phyloP scores from a whole-genome alignment of 345 rosid species.

The Gossypium stocksii region DNA sequence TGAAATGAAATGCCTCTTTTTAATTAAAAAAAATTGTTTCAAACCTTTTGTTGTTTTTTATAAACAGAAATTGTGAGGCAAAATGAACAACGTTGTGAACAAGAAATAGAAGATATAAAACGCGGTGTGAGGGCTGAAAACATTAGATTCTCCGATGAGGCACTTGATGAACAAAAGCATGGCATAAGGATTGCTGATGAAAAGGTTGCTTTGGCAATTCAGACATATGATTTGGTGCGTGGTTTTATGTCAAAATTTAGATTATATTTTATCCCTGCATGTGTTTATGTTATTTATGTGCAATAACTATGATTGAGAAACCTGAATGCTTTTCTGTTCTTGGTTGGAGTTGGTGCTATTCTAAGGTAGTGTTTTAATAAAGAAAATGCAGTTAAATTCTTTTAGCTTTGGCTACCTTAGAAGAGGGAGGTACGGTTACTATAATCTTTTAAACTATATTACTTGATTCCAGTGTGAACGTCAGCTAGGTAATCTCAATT shows the following conservation, averaged over 20 bases:
- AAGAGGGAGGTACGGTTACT: neutral
- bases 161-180: slow-evolving; percentile 93
- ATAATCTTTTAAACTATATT: neutral
- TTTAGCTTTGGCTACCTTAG: neutral
- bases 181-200: slow-evolving; percentile 91
- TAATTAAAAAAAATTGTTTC: neutral
- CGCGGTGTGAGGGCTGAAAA: slow-evolving; percentile 54
- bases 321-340: neutral
- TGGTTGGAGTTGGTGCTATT: slow-evolving; percentile 7
- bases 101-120: slow-evolving; percentile 80
- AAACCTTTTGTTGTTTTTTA: neutral
- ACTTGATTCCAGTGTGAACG: neutral
- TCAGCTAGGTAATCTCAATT: neutral
- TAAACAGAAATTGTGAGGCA: slow-evolving; percentile 65
- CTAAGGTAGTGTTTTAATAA: neutral
- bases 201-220: slow-evolving; percentile 83
- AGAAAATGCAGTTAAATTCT: neutral
- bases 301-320: neutral
- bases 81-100: slow-evolving; percentile 82
- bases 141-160: slow-evolving; percentile 78
- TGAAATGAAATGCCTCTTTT: neutral
- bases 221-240: slow-evolving; percentile 89
- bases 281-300: neutral
- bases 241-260: neutral
- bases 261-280: neutral